These are phyloP conservation scores for Knufia petricola DNA, from an alignment of 2,329 filamentous ascomycete species.

Conservation along the genomic window DNA sequence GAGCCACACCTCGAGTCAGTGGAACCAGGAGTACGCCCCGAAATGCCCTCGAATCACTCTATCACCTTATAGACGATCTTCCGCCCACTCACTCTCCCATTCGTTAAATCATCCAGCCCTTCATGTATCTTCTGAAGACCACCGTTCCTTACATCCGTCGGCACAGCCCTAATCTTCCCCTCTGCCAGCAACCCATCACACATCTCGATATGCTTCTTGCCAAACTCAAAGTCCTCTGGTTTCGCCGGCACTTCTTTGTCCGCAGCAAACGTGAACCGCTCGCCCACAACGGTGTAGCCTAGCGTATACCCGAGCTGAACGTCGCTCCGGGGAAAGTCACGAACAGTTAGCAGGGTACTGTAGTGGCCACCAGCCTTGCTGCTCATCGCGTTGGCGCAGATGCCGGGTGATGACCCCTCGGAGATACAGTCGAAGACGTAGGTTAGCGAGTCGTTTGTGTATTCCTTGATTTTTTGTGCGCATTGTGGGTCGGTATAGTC, in stretches of 20 bases:
- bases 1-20: too few species aligned
- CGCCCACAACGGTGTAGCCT: constrained; percentile 30
- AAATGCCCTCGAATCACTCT: too few species aligned
- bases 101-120: constrained; percentile 36
- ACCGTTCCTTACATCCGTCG: constrained; percentile 27
- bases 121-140: constrained; percentile 38
- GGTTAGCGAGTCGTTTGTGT: constrained; percentile 30
- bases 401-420: constrained; percentile 21
- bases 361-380: constrained; percentile 24
- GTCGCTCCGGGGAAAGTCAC: constrained; percentile 25
- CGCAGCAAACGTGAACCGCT: constrained; percentile 20
- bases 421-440: constrained; percentile 32
- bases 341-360: constrained; percentile 22
- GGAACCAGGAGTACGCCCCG: too few species aligned
- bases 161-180: constrained; percentile 38
- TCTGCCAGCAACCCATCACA: constrained; percentile 33
- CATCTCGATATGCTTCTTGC: constrained; percentile 32
- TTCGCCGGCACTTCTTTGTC: constrained; percentile 13
- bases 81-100: constrained; percentile 37
- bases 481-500: constrained; percentile 35
- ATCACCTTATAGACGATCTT: constrained; percentile 40
- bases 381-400: constrained; percentile 28
- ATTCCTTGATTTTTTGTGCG: constrained; percentile 25
- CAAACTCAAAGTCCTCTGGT: constrained; percentile 34
- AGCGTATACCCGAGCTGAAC: constrained; percentile 25